These are phyloP conservation scores for Magnolia sinica DNA, from an alignment of 164 flowering plant genomes.

Conservation along the genomic window DNA sequence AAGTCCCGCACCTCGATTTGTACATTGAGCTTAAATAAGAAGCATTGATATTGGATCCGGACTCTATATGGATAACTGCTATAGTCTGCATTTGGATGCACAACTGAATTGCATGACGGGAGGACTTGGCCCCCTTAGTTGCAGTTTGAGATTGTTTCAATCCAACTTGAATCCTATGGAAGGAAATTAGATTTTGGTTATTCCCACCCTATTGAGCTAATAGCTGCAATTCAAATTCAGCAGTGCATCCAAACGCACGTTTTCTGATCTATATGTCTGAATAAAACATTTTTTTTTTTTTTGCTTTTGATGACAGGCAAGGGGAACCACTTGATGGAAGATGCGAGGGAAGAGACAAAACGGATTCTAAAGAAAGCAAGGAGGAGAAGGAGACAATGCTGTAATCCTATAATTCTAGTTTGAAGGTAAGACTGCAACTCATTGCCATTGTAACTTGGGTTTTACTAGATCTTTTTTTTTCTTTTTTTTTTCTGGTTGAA, in stretches of 20 bases:
- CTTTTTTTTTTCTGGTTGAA: too few relatives aligned
- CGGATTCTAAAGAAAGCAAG: constrained; percentile 72
- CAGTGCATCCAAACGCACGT: too few relatives aligned
- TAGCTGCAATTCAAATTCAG: too few relatives aligned
- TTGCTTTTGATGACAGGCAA: constrained; percentile 16
- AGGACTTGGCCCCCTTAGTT: too few relatives aligned
- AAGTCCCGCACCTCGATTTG: too few relatives aligned
- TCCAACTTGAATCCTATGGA: background rate
- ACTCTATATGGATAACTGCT: too few relatives aligned
- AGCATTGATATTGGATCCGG: too few relatives aligned
- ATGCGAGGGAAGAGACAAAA: constrained; percentile 50
- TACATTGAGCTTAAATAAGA: too few relatives aligned
- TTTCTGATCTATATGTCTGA: background rate
- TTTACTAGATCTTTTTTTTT: background rate
- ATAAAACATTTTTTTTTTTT: background rate
- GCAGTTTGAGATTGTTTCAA: background rate
- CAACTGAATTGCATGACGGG: too few relatives aligned
- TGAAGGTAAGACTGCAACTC: constrained; percentile 34
- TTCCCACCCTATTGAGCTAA: background rate
- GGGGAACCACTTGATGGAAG: constrained; percentile 33
- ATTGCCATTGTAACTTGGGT: background rate
- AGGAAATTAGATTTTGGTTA: background rate
- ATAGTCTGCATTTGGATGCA: background rate
- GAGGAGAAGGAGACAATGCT: constrained; percentile 59
- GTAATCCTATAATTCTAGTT: constrained; percentile 38